phyloP scores from a whole-genome alignment of 2,329 filamentous ascomycete genomes.

The Diaporthe ampelina region DNA sequence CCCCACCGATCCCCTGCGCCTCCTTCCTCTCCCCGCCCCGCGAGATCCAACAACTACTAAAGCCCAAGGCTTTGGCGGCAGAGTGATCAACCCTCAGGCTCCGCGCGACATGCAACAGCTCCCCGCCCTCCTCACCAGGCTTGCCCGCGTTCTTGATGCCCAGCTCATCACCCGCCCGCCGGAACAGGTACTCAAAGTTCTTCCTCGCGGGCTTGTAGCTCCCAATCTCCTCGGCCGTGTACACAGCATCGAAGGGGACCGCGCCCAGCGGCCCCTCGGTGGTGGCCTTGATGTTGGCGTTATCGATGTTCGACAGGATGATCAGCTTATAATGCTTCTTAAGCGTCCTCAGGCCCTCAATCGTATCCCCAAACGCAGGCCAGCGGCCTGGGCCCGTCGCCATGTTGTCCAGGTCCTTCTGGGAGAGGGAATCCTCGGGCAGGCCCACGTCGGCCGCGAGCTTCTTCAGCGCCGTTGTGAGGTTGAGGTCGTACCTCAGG shows the following conservation, averaged over 20 bases:
- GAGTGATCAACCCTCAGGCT: constrained; percentile 77
- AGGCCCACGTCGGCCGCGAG: constrained; percentile 61
- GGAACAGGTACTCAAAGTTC: constrained; percentile 78
- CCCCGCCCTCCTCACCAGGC: constrained; percentile 43
- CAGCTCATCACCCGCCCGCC: constrained; percentile 64
- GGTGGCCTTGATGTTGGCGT: constrained; percentile 53
- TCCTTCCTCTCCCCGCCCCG: constrained; percentile 58
- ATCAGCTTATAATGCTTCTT: constrained; percentile 67
- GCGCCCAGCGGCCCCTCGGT: constrained; percentile 58
- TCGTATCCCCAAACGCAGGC: constrained; percentile 70
- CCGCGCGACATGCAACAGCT: constrained; percentile 78
- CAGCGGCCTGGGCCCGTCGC: constrained; percentile 66
- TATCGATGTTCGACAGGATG: constrained; percentile 73
- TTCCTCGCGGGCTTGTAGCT: constrained; percentile 75
- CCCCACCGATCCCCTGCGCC: constrained; percentile 42
- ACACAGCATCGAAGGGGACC: constrained; percentile 70
- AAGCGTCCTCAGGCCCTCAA: constrained; percentile 65
- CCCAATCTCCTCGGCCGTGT: constrained; percentile 80
- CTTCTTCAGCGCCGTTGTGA: constrained; percentile 62
- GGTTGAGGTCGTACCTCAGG: constrained; percentile 71
- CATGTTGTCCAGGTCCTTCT: constrained; percentile 62
- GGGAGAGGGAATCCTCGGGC: constrained; percentile 46
- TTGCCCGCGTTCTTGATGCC: constrained; percentile 60
- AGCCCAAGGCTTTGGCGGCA: constrained; percentile 71
- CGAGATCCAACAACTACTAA: constrained; percentile 77